Evolutionary conservation across 1,284 basidiomycete species (phyloP).

Genomic region (Irpex sp.): DNA sequence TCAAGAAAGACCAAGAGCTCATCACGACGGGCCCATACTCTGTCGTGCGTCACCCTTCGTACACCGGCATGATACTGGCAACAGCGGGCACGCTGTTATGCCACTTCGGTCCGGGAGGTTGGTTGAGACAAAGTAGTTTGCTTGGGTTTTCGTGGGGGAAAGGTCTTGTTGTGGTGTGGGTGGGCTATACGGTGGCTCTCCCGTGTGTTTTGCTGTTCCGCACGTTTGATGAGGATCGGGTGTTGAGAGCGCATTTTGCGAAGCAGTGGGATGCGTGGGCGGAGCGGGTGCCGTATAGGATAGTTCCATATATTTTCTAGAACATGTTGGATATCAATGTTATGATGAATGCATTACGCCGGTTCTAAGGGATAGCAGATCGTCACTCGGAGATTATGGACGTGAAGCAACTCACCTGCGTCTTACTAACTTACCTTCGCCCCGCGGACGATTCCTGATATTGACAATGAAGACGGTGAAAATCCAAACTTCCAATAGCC

Average conservation of each 20-base stretch:
- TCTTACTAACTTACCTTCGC: no score
- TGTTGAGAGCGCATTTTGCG: not conserved
- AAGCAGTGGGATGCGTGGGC: constrained; percentile 6
- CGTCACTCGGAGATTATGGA: no score
- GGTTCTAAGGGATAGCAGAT: no score
- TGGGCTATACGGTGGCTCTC: not conserved
- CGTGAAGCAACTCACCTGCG: no score
- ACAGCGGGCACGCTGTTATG: not conserved
- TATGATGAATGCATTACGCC: no score
- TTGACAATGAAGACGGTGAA: not conserved
- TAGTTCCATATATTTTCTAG: not conserved
- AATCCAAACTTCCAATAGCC: not conserved
- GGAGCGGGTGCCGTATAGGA: not conserved
- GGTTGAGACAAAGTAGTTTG: constrained; percentile 1
- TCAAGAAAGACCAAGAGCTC: constrained; percentile 17
- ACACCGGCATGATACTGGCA: constrained; percentile 13
- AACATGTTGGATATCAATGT: not conserved
- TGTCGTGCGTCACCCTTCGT: constrained; percentile 21
- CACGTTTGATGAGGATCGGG: not conserved
- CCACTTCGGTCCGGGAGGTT: constrained; percentile 3
- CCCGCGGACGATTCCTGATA: no score
- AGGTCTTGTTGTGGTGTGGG: not conserved
- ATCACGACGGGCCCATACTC: constrained; percentile 20
- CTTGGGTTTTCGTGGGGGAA: not conserved
- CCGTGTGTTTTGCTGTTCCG: not conserved